These are phyloP conservation scores for Pseudogymnoascus sp. DNA, from an alignment of 2,329 filamentous ascomycete species.

Conservation along the genomic window DNA sequence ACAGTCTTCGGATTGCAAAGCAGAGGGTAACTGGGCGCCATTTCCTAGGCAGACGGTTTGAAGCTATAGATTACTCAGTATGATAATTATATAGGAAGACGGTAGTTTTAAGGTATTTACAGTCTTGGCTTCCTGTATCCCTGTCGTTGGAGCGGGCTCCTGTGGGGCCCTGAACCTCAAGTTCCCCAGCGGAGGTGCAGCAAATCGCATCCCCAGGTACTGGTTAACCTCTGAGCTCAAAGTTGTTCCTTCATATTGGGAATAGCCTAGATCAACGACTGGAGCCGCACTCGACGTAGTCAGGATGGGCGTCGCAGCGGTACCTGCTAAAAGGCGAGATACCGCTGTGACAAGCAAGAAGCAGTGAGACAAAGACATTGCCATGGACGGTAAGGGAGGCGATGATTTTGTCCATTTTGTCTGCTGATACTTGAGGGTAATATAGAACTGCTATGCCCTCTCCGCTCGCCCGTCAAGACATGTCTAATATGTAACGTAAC, in stretches of 20 bases:
- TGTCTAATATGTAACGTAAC: not conserved
- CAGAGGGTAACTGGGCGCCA: slow-evolving; percentile 24
- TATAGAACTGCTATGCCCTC: not conserved
- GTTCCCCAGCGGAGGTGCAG: slow-evolving; percentile 56
- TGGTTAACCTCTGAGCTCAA: slow-evolving; percentile 52
- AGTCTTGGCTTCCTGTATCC: slow-evolving; percentile 18
- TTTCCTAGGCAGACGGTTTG: slow-evolving; percentile 39
- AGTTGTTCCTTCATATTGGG: slow-evolving; percentile 52
- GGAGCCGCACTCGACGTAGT: not conserved
- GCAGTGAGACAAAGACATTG: not conserved
- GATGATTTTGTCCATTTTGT: not conserved
- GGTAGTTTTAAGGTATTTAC: slow-evolving; percentile 11
- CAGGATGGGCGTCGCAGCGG: slow-evolving; percentile 29
- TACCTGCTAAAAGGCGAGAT: not conserved
- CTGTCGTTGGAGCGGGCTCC: slow-evolving; percentile 10
- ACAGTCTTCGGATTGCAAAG: slow-evolving; percentile 34
- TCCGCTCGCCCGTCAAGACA: not conserved
- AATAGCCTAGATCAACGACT: slow-evolving; percentile 58
- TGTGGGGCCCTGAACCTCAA: slow-evolving; percentile 62
- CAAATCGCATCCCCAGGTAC: slow-evolving; percentile 69
- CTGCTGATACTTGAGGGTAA: not conserved
- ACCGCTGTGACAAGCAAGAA: not conserved
- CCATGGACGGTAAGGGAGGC: not conserved
- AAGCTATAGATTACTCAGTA: slow-evolving; percentile 29
- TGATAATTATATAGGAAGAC: not conserved